These are phyloP conservation scores for Thraustotheca clavata DNA, from an alignment of 352 stramenopile genomes.

Conservation along the genomic window DNA sequence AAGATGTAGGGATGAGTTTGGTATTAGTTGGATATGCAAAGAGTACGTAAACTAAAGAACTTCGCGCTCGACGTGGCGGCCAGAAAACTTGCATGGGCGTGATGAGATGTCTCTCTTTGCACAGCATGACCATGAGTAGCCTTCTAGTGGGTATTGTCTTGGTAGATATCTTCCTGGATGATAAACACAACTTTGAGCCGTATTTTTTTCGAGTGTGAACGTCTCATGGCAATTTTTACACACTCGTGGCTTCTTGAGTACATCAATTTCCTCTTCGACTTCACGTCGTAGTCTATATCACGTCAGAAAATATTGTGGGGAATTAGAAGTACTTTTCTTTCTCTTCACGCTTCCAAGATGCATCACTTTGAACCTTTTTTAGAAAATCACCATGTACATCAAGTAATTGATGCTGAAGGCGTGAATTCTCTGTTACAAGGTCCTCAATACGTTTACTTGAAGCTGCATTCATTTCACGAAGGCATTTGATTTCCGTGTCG, in stretches of 20 bases:
- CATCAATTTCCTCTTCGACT: slow-evolving; percentile 64
- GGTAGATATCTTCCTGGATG: slow-evolving; percentile 65
- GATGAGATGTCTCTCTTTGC: slow-evolving; percentile 72
- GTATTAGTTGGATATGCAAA: neutral
- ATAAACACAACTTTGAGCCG: slow-evolving; percentile 68
- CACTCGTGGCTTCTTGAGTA: slow-evolving; percentile 55
- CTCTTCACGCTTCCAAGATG: slow-evolving; percentile 25
- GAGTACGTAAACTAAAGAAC: slow-evolving; percentile 4
- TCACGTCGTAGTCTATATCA: slow-evolving; percentile 12
- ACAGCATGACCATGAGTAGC: slow-evolving; percentile 78
- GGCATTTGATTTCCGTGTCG: slow-evolving; percentile 72
- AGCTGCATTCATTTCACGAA: slow-evolving; percentile 61
- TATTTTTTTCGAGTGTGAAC: slow-evolving; percentile 76
- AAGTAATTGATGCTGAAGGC: slow-evolving; percentile 63
- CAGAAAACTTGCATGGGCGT: slow-evolving; percentile 70
- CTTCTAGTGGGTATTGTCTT: slow-evolving; percentile 68
- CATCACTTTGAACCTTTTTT: slow-evolving; percentile 70
- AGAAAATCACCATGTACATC: slow-evolving; percentile 75
- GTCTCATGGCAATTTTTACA: slow-evolving; percentile 80
- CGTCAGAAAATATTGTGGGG: neutral
- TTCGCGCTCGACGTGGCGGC: slow-evolving; percentile 45
- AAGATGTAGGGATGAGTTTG: too few species aligned
- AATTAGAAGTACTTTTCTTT: slow-evolving; percentile 19
- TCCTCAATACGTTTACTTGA: slow-evolving; percentile 73
- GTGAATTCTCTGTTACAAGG: slow-evolving; percentile 55